phyloP scores from a whole-genome alignment of 805 yeast species.

The Torulaspora microellipsoides region DNA sequence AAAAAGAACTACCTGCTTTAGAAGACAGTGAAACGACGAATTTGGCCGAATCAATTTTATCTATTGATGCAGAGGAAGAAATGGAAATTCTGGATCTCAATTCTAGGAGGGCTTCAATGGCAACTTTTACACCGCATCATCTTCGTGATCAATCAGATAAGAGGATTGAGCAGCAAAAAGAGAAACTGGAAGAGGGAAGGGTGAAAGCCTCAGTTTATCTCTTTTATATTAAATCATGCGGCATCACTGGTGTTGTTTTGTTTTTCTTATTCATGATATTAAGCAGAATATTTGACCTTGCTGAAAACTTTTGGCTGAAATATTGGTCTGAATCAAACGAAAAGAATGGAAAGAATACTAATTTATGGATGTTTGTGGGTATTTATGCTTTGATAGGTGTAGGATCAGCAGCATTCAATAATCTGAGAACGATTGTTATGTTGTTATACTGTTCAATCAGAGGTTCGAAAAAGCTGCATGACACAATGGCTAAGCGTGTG shows the following conservation, averaged over 20 bases:
- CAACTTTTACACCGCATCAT: conserved; percentile 46
- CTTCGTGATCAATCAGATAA: conserved; percentile 28
- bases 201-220: conserved; percentile 51
- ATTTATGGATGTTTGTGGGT: conserved; percentile 45
- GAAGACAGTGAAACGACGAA: conserved; percentile 1
- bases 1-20: not conserved
- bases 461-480: conserved; percentile 54
- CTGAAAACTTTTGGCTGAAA: conserved; percentile 60
- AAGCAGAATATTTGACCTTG: conserved; percentile 36
- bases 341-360: conserved; percentile 39
- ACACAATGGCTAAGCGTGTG: conserved; percentile 50
- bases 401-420: conserved; percentile 44
- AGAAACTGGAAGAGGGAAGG: conserved; percentile 54
- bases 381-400: conserved; percentile 56
- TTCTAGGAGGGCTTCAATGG: conserved; percentile 57
- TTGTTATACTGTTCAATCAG: conserved; percentile 51
- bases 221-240: conserved; percentile 58
- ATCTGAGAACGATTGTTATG: conserved; percentile 44
- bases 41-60: not conserved
- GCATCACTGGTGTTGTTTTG: conserved; percentile 43
- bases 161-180: conserved; percentile 45
- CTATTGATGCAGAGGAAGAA: conserved; percentile 6
- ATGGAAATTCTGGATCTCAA: conserved; percentile 9
- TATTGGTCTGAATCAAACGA: conserved; percentile 58
- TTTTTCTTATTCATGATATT: conserved; percentile 37